Evolutionary conservation across 495 filamentous ascomycete species (phyloP).

Genomic region (Annulohypoxylon moriforme): DNA sequence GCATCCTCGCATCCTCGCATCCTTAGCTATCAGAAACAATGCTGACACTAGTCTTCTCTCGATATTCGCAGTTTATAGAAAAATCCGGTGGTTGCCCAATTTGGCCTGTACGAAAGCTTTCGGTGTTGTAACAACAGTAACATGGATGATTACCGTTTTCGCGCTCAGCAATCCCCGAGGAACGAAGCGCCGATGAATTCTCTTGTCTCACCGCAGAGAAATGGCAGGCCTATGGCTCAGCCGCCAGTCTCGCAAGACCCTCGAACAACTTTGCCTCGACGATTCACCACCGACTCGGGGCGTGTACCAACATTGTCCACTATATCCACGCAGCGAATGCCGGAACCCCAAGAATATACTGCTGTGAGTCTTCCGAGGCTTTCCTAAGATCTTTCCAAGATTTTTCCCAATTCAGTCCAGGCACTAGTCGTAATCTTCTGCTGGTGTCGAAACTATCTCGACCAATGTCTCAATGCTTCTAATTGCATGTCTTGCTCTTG

Average conservation of each 20-base stretch:
- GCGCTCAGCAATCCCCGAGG: constrained; percentile 75
- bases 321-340: constrained; percentile 63
- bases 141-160: constrained; percentile 81
- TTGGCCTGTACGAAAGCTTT: constrained; percentile 59
- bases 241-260: constrained; percentile 69
- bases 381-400: constrained; percentile 2
- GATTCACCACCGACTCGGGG: constrained; percentile 93
- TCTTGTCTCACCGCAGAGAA: constrained; percentile 76
- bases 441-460: constrained; percentile 27
- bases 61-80: constrained; percentile 39
- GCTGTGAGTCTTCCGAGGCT: constrained; percentile 50
- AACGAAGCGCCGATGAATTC: constrained; percentile 76
- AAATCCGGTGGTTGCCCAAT: constrained; percentile 52
- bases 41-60: background rate
- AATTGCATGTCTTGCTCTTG: constrained; percentile 45
- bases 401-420: constrained; percentile 6
- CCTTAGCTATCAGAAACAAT: background rate
- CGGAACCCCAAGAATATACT: constrained; percentile 59
- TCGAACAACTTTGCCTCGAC: constrained; percentile 81
- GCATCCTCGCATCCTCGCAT: background rate
- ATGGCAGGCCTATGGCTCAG: constrained; percentile 68
- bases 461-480: constrained; percentile 46
- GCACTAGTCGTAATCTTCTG: constrained; percentile 7
- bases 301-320: constrained; percentile 84
- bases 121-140: constrained; percentile 55